Evolutionary conservation across 2,329 filamentous ascomycete genomes (phyloP).

Genomic region (Ceratocystis smalleyi): DNA sequence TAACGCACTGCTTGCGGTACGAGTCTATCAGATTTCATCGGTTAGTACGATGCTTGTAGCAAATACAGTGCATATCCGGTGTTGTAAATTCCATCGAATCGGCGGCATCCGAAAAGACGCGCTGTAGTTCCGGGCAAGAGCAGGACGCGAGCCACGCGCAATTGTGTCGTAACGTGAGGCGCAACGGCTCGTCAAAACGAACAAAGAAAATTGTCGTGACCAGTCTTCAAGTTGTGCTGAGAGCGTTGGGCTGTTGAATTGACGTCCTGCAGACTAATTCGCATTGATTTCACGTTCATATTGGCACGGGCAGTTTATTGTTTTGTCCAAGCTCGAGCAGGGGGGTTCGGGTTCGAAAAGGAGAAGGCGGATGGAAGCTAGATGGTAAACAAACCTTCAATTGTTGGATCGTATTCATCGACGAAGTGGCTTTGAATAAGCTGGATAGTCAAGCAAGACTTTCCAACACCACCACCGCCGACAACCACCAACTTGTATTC

Average conservation of each 20-base stretch:
- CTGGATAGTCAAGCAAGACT: conserved; percentile 98
- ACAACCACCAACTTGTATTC: conserved; percentile 96
- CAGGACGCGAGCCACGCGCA: not conserved
- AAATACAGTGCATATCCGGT: not conserved
- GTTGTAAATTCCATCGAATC: not conserved
- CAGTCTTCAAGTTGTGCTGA: no score
- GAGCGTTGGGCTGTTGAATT: no score
- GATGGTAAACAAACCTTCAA: conserved; percentile 57
- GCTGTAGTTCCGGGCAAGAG: not conserved
- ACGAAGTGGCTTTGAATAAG: conserved; percentile 93
- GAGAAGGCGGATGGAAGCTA: conserved; percentile 10
- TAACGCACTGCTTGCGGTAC: conserved; percentile 98
- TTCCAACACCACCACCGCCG: conserved; percentile 94
- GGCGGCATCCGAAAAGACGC: not conserved
- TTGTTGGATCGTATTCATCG: conserved; percentile 97
- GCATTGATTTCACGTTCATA: not conserved
- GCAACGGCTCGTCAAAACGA: not conserved
- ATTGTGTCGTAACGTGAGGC: not conserved
- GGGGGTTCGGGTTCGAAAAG: not conserved
- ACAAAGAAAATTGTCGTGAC: no score
- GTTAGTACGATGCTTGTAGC: not conserved
- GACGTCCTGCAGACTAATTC: no score
- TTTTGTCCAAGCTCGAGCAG: not conserved
- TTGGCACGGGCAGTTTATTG: not conserved
- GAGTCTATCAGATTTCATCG: conserved; percentile 49